A percentile compares a stretch with the other conserved stretches of the same genome.
Conservation (phyloP, 2,329 filamentous ascomycete species). For the Sarocladium brachiariae region DNA sequence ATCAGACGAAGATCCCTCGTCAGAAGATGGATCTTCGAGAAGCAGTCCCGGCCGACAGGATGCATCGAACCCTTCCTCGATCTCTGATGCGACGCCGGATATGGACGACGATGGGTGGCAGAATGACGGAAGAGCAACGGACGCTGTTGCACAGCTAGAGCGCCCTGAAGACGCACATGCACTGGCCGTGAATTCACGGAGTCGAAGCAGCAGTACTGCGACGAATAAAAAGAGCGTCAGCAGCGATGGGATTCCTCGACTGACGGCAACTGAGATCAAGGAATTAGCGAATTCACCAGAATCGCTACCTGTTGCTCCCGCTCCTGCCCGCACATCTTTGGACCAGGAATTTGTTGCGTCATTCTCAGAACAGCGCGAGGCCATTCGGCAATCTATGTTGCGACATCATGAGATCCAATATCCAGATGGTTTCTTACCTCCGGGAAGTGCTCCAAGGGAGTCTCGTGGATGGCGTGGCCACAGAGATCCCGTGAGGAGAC, state of each 20-base stretch:
- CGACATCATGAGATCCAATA: constrained; percentile 19
- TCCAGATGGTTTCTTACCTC: constrained; percentile 13
- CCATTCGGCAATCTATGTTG: constrained; percentile 22
- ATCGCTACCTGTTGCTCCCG: constrained; percentile 47
- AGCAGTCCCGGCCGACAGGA: constrained; percentile 17
- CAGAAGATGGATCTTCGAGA: constrained; percentile 21
- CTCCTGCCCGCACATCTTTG: constrained; percentile 25
- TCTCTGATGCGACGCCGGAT: constrained; percentile 18
- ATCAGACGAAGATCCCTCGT: constrained; percentile 25
- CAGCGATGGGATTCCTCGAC: constrained; percentile 40
- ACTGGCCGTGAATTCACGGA: constrained; percentile 12
- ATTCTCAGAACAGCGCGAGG: constrained; percentile 22
- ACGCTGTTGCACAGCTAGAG: constrained; percentile 11
- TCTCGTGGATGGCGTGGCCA: constrained; percentile 13
- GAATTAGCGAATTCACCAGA: constrained; percentile 50
- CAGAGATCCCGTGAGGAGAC: constrained; percentile 23
- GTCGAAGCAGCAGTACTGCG: constrained; percentile 22
- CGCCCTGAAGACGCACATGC: neutral
- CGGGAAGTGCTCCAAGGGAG: constrained; percentile 20
- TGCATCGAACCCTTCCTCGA: constrained; percentile 22
- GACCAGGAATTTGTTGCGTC: constrained; percentile 29
- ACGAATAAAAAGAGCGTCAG: constrained; percentile 18
- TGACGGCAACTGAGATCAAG: constrained; percentile 53
- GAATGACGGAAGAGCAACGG: neutral
- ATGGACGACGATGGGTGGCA: constrained; percentile 5